Base-by-base conservation (phyloP, 2,329 filamentous ascomycete genomes). In the Fusarium sp. region DNA sequence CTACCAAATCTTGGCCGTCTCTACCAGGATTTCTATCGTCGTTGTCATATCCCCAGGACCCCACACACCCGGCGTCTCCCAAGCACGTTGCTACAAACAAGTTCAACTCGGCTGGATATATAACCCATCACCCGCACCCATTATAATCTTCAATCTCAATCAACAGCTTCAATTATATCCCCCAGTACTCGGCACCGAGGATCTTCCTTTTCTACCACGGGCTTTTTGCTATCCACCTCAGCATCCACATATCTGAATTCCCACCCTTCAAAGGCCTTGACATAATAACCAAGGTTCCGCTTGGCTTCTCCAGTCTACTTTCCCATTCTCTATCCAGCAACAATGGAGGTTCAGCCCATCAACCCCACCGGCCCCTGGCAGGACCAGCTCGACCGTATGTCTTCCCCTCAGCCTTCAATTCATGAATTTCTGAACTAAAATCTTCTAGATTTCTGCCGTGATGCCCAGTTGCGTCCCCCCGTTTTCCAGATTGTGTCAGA, bases 401-500 rank as follows among this genome's bases (percentile, higher is more conserved):
- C 70, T n/a, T 54, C n/a, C 27, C 18, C 50, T 43, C n/a, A 22
- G 27, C 14, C 18, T 24, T 33, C 33, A 48, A 13, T 14, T 45
- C 70, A 57, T 58, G 64, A 16, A 43, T 52, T 18, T 64, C 18
- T 9, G 37, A 67, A 10, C 63, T 73, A 64, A 69, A 67, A 59
- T 65, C 48, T 66, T 39, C 64, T 65, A 93, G 91, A 88, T 66
- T 85, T 88, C 73, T 93, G 92, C 81, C 87, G 85, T 66, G 85
- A 86, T 69, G 85, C 85, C 64, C 87, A 90, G 70, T 80, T 90
- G 45, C 82, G 84, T 50, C 82, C 85, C 58, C 92, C 92, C 9
- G 84, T 89, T 63, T 95, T 92, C 81, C 90, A 92, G 80, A 90
- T 94, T 76, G 89, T 94, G 61, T 95, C 93, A 77, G 93, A 95